These are phyloP conservation scores for Sclerotinia glacialis DNA, from an alignment of 2,329 filamentous ascomycete genomes.

Conservation along the genomic window DNA sequence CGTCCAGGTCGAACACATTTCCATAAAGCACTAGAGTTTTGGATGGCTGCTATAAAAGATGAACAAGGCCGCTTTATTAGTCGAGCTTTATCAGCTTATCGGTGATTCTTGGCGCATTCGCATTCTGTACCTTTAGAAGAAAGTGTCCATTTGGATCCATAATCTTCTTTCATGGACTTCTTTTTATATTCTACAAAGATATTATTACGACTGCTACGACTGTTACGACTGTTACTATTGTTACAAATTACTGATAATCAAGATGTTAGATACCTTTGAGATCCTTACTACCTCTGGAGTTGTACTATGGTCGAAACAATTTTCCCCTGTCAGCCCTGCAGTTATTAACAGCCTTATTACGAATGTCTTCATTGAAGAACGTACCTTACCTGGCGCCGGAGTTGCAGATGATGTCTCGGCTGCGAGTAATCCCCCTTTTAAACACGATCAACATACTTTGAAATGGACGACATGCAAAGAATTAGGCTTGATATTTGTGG, in stretches of 20 bases:
- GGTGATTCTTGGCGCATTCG: slow-evolving; percentile 10
- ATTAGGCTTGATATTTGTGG: slow-evolving; percentile 90
- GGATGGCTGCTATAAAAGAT: slow-evolving; percentile 17
- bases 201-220: neutral
- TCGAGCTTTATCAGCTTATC: slow-evolving; percentile 21
- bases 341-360: slow-evolving; percentile 93
- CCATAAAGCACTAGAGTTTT: slow-evolving; percentile 12
- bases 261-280: slow-evolving; percentile 94
- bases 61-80: slow-evolving; percentile 12
- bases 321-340: slow-evolving; percentile 73
- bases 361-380: slow-evolving; percentile 97
- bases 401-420: slow-evolving; percentile 60
- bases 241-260: slow-evolving; percentile 17
- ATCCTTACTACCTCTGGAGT: slow-evolving; percentile 94
- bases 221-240: neutral
- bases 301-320: slow-evolving; percentile 91
- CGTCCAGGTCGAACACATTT: slow-evolving; percentile 26
- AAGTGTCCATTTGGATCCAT: slow-evolving; percentile 14
- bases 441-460: slow-evolving; percentile 87
- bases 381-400: slow-evolving; percentile 57
- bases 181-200: neutral
- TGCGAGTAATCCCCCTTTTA: slow-evolving; percentile 70
- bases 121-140: neutral
- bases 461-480: slow-evolving; percentile 95
- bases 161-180: slow-evolving; percentile 15